Base-by-base conservation (phyloP, 1,284 basidiomycete species). In the Butyriboletus appendiculatus region DNA sequence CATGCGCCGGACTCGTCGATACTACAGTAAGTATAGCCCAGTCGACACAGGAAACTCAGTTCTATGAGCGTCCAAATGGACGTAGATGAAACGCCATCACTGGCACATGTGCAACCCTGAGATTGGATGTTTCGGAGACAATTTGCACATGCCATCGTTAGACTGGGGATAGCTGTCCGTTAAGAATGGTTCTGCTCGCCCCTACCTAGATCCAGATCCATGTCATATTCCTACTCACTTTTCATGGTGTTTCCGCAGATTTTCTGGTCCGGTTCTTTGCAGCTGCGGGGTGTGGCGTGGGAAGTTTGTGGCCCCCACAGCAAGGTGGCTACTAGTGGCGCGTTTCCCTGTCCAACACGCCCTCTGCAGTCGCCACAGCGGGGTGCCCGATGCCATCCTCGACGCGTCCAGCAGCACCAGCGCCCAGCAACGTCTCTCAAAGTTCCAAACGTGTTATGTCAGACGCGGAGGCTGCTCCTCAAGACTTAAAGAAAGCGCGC, bases 401-500 rank as follows among this genome's bases (percentile, higher is more conserved):
- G 55, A 60, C 68, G 56, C 53, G 60, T 50, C 44, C 58, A 45
- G 50, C 51, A 30, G 57, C 55, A 34, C 48, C 63, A 15, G 69
- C 56, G 8, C 59, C 55, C 5, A 61, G 53, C 26, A 55, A 41
- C 39, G 11, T 32, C 5, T 24, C 48, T 0, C 45, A 58, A 11
- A 24, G 16, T 12, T 38, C 42, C 4, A 73, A 71, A 40, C 57
- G 59, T 38, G 0, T 47, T 35, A 59, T 61, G 47, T 72, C 62
- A 11, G 69, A 69, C 48, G 43, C 51, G 12, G 67, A 70, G 28
- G 38, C 53, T 18, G 2, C 48, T 2, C 53, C 58, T 16, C 58
- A 59, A 32, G 53, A 53, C 41, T 0, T 58, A 2, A 69, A 68
- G 64, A 68, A 57, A 54, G 24, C 45, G 4, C 68, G 69, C 53